Evolutionary conservation across 345 rosid genomes (phyloP).

Genomic region (Citrus trifoliata): DNA sequence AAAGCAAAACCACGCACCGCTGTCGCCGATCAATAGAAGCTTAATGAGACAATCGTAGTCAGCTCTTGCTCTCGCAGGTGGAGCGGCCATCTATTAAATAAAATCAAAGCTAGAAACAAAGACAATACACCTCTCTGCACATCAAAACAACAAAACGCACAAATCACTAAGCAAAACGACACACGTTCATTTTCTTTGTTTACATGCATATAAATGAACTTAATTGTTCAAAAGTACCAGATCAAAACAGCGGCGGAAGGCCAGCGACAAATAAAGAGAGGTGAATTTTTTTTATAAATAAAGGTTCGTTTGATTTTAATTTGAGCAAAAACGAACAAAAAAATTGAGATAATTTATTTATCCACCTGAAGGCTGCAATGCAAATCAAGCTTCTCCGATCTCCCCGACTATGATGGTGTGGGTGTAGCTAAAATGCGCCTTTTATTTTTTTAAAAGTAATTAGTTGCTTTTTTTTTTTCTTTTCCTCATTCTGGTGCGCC

Average conservation of each 20-base stretch:
- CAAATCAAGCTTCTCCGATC: not conserved
- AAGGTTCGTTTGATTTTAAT: not conserved
- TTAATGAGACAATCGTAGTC: slow-evolving; percentile 79
- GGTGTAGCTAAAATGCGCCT: slow-evolving; percentile 21
- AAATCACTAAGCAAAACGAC: slow-evolving; percentile 5
- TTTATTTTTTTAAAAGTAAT: not conserved
- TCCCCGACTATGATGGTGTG: slow-evolving; percentile 17
- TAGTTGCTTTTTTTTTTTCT: not conserved
- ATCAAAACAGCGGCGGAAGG: not conserved
- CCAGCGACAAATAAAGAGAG: not conserved
- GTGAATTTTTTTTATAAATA: not conserved
- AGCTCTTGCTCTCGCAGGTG: slow-evolving; percentile 78
- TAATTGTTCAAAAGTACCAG: not conserved
- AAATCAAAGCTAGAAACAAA: not conserved
- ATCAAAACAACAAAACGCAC: slow-evolving; percentile 8
- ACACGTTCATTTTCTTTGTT: not conserved
- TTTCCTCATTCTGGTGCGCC: not conserved
- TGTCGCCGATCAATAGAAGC: slow-evolving; percentile 78
- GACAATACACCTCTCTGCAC: slow-evolving; percentile 1
- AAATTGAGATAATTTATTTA: not conserved
- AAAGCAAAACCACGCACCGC: slow-evolving; percentile 36
- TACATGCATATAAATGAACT: not conserved
- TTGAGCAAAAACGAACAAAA: not conserved
- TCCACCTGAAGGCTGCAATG: not conserved
- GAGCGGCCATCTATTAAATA: slow-evolving; percentile 55